Evolutionary conservation across 2,329 filamentous ascomycete genomes (phyloP).

Genomic region (Diplocarpon rosae): DNA sequence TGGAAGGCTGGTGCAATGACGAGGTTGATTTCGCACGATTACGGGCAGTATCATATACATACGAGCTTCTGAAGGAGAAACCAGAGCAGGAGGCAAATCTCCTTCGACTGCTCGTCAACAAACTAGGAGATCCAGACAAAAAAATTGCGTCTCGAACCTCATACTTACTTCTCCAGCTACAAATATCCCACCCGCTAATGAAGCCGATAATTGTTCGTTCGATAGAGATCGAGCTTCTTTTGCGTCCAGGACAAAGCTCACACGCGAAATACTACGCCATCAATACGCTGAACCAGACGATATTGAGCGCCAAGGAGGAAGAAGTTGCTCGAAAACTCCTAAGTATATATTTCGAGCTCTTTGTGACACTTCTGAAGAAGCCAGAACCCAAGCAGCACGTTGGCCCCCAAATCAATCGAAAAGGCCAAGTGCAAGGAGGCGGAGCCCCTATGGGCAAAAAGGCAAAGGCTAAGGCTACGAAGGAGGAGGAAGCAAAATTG

Average conservation of each 20-base stretch:
- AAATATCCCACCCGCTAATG: slow-evolving; percentile 86
- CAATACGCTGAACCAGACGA: slow-evolving; percentile 94
- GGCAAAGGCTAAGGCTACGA: slow-evolving; percentile 32
- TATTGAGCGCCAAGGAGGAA: slow-evolving; percentile 75
- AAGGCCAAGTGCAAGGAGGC: slow-evolving; percentile 41
- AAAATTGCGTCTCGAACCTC: slow-evolving; percentile 93
- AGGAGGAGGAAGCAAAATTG: slow-evolving; percentile 30
- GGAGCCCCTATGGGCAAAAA: slow-evolving; percentile 41
- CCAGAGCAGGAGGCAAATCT: slow-evolving; percentile 96
- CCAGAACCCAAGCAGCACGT: slow-evolving; percentile 29
- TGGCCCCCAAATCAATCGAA: slow-evolving; percentile 35
- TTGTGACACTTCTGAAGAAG: slow-evolving; percentile 68
- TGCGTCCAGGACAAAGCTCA: slow-evolving; percentile 75
- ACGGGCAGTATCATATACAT: slow-evolving; percentile 82
- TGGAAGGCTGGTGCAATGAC: slow-evolving; percentile 89
- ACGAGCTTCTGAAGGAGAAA: slow-evolving; percentile 84
- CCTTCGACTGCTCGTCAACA: slow-evolving; percentile 84
- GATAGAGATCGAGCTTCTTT: slow-evolving; percentile 79
- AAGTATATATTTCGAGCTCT: slow-evolving; percentile 85
- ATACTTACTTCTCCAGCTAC: slow-evolving; percentile 83
- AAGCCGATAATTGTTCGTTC: slow-evolving; percentile 75
- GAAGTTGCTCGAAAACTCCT: slow-evolving; percentile 70
- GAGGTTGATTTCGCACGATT: slow-evolving; percentile 90
- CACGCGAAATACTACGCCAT: slow-evolving; percentile 93
- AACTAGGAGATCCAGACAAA: slow-evolving; percentile 86